phyloP scores from a whole-genome alignment of 2,329 filamentous ascomycete species.

The Colletotrichum liriopes region DNA sequence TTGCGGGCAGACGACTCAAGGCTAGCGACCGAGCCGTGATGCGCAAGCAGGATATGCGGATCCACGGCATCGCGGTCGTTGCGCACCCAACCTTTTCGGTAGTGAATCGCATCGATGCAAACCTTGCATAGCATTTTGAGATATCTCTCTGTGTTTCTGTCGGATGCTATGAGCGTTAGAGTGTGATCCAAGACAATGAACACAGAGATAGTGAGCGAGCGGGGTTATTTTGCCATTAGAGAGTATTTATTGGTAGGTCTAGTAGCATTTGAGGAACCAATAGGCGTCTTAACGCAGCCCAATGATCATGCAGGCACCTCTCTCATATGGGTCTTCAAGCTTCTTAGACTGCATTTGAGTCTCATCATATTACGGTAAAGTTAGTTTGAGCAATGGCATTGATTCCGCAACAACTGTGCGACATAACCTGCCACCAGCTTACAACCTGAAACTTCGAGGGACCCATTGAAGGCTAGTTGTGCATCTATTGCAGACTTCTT shows the following conservation, averaged over 20 bases:
- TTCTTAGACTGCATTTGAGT: no score
- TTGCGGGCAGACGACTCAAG: slow-evolving; percentile 8
- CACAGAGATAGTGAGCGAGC: not conserved
- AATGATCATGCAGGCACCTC: no score
- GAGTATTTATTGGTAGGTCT: not conserved
- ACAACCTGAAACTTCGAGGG: no score
- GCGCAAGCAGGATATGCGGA: not conserved
- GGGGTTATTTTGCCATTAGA: not conserved
- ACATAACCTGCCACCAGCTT: no score
- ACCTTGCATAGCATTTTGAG: not conserved
- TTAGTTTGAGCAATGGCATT: no score
- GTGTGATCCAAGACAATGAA: no score
- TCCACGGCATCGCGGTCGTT: not conserved
- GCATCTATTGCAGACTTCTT: not conserved
- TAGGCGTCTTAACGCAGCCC: not conserved
- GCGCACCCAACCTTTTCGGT: slow-evolving; percentile 18
- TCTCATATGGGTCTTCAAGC: no score
- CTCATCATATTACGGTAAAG: no score
- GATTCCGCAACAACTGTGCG: no score
- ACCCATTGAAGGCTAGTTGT: not conserved
- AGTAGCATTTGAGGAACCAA: not conserved
- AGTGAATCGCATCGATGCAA: slow-evolving; percentile 12
- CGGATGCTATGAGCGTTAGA: not conserved
- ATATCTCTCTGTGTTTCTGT: not conserved
- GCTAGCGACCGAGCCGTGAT: slow-evolving; percentile 18